phyloP scores from a whole-genome alignment of 148 eudicot genomes.

The Vaccinium myrtillus region DNA sequence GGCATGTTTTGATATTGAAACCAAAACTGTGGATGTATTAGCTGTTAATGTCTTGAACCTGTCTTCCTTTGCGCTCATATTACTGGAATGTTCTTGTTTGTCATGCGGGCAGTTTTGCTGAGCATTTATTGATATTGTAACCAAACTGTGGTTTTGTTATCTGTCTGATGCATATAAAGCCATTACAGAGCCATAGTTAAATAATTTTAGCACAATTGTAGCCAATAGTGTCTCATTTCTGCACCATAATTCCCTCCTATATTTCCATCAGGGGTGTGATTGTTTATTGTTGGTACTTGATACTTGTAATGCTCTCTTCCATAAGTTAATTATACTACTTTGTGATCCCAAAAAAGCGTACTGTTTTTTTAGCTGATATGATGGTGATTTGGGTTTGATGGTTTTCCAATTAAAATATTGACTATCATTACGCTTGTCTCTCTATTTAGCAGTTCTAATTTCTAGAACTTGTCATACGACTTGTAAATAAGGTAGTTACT shows the following conservation, averaged over 20 bases:
- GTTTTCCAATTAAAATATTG: background rate
- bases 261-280: background rate
- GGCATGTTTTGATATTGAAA: background rate
- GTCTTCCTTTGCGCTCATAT: background rate
- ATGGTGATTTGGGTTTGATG: background rate
- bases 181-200: background rate
- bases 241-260: background rate
- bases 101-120: background rate
- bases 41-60: background rate
- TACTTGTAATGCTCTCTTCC: background rate
- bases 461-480: background rate
- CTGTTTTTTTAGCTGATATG: background rate
- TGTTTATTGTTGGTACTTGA: background rate
- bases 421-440: background rate
- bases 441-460: background rate
- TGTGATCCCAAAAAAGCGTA: background rate
- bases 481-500: background rate
- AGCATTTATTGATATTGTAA: background rate
- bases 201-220: background rate
- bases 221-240: background rate
- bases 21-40: background rate
- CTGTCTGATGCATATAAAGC: background rate
- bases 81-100: background rate
- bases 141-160: background rate
- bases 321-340: background rate